phyloP scores from a whole-genome alignment of 768 basidiomycete species.

The Suillus luteus region DNA sequence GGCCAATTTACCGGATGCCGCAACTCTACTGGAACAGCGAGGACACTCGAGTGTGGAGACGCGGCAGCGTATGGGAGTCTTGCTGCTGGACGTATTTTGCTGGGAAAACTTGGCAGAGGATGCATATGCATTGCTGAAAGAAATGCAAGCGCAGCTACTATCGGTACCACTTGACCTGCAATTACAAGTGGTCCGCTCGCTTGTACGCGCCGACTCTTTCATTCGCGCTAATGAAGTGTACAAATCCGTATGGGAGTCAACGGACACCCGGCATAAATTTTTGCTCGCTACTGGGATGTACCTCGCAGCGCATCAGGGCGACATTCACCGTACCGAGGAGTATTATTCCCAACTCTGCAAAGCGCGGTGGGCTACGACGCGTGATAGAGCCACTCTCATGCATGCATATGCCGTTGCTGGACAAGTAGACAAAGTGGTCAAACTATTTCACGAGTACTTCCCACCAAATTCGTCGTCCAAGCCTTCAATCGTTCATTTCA shows the following conservation, averaged over 20 bases:
- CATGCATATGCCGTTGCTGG: conserved; percentile 55
- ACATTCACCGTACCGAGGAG: conserved; percentile 43
- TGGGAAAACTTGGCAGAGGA: conserved; percentile 33
- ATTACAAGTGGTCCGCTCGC: conserved; percentile 42
- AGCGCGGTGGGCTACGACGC: conserved; percentile 26
- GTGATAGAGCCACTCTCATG: conserved; percentile 49
- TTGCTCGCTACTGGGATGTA: conserved; percentile 50
- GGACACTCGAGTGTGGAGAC: conserved; percentile 29
- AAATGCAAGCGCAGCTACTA: conserved; percentile 41
- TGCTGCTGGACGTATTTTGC: conserved; percentile 46
- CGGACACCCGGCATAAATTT: conserved; percentile 20
- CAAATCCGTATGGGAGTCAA: conserved; percentile 29
- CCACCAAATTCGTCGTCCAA: conserved; percentile 33
- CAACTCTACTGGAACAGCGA: conserved; percentile 24
- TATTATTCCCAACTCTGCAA: conserved; percentile 42
- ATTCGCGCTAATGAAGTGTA: conserved; percentile 48
- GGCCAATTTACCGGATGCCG: conserved; percentile 36
- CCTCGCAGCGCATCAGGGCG: conserved; percentile 55
- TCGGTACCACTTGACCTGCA: conserved; percentile 31
- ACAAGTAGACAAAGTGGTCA: conserved; percentile 40
- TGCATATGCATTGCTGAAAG: conserved; percentile 42
- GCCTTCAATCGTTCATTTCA: conserved; percentile 55
- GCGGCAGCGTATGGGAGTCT: conserved; percentile 35
- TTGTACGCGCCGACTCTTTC: conserved; percentile 42
- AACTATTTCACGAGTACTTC: conserved; percentile 59